Conservation (phyloP, 2,329 filamentous ascomycete genomes). For the Alternaria incomplexa region DNA sequence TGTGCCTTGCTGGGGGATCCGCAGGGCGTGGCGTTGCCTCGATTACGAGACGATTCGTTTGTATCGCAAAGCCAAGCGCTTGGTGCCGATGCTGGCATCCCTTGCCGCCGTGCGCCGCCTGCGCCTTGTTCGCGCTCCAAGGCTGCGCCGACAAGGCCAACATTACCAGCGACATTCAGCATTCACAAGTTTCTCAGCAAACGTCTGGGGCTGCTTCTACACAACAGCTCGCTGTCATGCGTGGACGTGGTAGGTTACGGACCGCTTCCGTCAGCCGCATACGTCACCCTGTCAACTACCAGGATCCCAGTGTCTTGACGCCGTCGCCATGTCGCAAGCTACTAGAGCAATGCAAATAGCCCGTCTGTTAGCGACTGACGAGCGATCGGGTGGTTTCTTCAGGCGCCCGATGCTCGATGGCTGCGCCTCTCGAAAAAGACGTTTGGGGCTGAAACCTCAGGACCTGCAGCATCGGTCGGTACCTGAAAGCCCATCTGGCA, state of each 20-base stretch:
- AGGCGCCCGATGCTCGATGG: background rate
- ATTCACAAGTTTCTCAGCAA: background rate
- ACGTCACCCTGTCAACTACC: background rate
- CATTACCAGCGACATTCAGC: background rate
- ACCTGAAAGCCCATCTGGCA: background rate
- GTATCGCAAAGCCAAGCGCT: constrained; percentile 3
- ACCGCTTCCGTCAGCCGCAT: background rate
- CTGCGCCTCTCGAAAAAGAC: background rate
- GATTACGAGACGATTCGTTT: constrained; percentile 6
- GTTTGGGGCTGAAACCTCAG: constrained; percentile 15
- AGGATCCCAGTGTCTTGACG: background rate
- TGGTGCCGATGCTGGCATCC: background rate
- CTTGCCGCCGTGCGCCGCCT: background rate
- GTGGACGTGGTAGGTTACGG: background rate
- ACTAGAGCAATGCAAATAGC: background rate
- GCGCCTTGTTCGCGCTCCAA: background rate
- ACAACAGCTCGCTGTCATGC: background rate
- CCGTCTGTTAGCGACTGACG: background rate
- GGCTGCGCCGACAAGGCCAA: background rate
- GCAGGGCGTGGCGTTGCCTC: constrained; percentile 12
- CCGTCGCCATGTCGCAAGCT: background rate
- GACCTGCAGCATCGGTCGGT: background rate
- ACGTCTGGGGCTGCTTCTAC: background rate
- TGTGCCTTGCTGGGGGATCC: background rate
- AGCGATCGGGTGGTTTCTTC: background rate